Percentiles rank a stretch among this genome's conserved stretches.
phyloP scores from a whole-genome alignment of 1,139 yeast genomes.

The Yamadazyma diddensiae region DNA sequence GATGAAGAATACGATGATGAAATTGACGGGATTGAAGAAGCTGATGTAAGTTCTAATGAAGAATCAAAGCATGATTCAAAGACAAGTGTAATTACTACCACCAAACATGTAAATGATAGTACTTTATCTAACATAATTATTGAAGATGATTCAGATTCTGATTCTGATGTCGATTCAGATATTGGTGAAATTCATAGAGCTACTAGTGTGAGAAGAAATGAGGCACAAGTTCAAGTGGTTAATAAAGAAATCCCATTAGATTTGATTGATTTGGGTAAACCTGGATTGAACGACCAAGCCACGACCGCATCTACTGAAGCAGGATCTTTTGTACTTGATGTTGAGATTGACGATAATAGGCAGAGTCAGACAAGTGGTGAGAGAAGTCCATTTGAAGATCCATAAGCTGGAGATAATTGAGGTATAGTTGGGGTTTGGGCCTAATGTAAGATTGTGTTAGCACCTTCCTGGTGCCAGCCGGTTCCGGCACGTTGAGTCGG shows the following conservation, averaged over 20 bases:
- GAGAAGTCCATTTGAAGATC: slow-evolving; percentile 31
- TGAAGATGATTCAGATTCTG: slow-evolving; percentile 17
- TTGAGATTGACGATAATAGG: slow-evolving; percentile 27
- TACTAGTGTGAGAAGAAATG: slow-evolving; percentile 31
- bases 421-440: background rate
- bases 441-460: no score
- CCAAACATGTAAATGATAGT: slow-evolving; percentile 14
- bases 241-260: slow-evolving; percentile 12
- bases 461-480: background rate
- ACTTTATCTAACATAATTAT: slow-evolving; percentile 12
- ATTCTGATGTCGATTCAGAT: slow-evolving; percentile 47
- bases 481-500: background rate
- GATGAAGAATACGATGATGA: slow-evolving; percentile 31
- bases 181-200: slow-evolving; percentile 48
- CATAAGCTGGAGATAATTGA: slow-evolving; percentile 7
- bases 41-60: slow-evolving; percentile 7
- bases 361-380: slow-evolving; percentile 21
- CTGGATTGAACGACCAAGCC: slow-evolving; percentile 7
- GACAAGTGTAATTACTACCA: slow-evolving; percentile 11
- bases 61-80: slow-evolving; percentile 5
- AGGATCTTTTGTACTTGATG: slow-evolving; percentile 37
- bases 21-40: slow-evolving; percentile 13
- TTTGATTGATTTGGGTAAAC: slow-evolving; percentile 15
- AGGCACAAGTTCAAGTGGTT: slow-evolving; percentile 9
- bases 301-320: slow-evolving; percentile 12